Evolutionary conservation across 805 yeast genomes (phyloP).

Genomic region (Lipomyces starkeyi): DNA sequence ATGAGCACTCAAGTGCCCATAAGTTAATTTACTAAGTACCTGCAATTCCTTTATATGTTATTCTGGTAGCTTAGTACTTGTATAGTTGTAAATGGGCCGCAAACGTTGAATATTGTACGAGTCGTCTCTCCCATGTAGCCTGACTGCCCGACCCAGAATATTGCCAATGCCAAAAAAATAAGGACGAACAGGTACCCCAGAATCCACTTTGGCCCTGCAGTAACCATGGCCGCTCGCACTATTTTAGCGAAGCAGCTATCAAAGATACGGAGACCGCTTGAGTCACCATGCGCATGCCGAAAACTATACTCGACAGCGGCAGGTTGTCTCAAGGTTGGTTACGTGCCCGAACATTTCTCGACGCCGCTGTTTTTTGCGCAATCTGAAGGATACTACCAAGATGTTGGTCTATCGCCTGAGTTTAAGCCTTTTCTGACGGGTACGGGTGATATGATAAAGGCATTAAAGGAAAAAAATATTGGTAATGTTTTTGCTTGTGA

Average conservation of each 20-base stretch:
- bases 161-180: neutral
- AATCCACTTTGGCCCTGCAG: neutral
- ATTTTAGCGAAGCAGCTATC: neutral
- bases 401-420: constrained; percentile 60
- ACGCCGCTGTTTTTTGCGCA: constrained; percentile 82
- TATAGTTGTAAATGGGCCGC: too few relatives aligned
- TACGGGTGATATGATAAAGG: constrained; percentile 82
- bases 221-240: neutral
- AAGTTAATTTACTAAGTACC: too few relatives aligned
- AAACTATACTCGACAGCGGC: constrained; percentile 2
- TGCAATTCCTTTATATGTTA: too few relatives aligned
- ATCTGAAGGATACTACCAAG: constrained; percentile 60
- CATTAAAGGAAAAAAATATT: constrained; percentile 65
- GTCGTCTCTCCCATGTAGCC: too few relatives aligned
- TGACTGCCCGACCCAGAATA: too few relatives aligned
- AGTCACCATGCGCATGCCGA: neutral
- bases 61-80: too few relatives aligned
- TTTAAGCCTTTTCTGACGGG: constrained; percentile 79
- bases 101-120: too few relatives aligned
- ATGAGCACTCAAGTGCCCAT: too few relatives aligned
- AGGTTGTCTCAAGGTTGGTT: constrained; percentile 60
- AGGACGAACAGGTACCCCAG: neutral
- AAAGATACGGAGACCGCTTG: neutral
- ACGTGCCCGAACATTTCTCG: constrained; percentile 90
- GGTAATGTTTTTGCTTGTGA: constrained; percentile 45